Base-by-base conservation (phyloP, 176 grass and related monocot species). In the Avena sativa region DNA sequence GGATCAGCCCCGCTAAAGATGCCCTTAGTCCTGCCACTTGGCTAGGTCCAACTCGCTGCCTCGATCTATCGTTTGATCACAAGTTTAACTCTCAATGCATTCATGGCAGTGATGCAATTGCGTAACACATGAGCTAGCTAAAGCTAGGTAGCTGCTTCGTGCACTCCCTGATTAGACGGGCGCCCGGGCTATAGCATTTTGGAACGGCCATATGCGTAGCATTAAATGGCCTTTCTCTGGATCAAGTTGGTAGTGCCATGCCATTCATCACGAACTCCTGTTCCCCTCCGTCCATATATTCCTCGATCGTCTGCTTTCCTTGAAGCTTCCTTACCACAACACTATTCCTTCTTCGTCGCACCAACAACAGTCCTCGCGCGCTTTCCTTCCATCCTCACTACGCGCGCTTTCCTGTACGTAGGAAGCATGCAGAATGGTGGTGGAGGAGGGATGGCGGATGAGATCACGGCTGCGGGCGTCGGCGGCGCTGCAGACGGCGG, bases 211-310 rank as follows among this genome's bases (percentile, higher is more conserved):
- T 3, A 30, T 40, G 38, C 38, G 38, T 40, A 43, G 40, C 14
- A 53, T 13, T 16, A 53, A 53, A 15, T 53, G 49, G 3, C 13
- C 49, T 9, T 11, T 13, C 32, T 34, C 32, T 34, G 32, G 32
- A 32, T 32, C 32, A 2, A 34, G 62, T 50, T 28, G 12, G 47
- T 51, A 26, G 46, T 15, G 71, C 6, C 46, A 50, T 15, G 71
- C 6, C 46, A 50, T 50, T 26, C 71, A 49, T 74, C n/a, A 74
- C 40, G 20, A 72, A 47, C 40, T 51, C 71, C 71, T 74, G 71
- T 50, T 49, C n/a, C 20, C 20, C n/a, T n/a, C n/a, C n/a, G n/a
- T 51, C 0, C 6, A 75, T 75, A 75, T 75, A 75, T 52, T 47
- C 73, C 47, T 12, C n/a, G n/a, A n/a, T n/a, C 23, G 0, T 48